phyloP scores from a whole-genome alignment of 2,329 filamentous ascomycete species.

The Penicillium frequentans region DNA sequence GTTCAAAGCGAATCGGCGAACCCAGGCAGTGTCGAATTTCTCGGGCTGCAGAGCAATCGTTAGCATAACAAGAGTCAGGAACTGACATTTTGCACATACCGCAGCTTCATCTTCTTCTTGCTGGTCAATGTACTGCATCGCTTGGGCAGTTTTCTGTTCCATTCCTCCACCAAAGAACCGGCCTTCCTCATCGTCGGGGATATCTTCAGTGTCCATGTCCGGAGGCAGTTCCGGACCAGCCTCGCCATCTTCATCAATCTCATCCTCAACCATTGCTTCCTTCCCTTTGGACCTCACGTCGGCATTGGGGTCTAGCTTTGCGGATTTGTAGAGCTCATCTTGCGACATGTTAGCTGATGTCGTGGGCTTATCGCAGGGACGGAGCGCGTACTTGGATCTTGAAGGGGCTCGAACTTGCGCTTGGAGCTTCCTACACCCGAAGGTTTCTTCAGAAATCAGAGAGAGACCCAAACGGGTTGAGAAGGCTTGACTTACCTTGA shows the following conservation, averaged over 20 bases:
- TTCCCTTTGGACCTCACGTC: slow-evolving; percentile 52
- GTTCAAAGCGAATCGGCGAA: slow-evolving; percentile 74
- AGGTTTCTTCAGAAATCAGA: slow-evolving; percentile 46
- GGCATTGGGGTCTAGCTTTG: slow-evolving; percentile 53
- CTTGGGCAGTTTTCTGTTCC: slow-evolving; percentile 73
- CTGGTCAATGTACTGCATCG: slow-evolving; percentile 83
- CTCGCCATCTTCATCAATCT: slow-evolving; percentile 48
- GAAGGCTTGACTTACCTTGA: slow-evolving; percentile 46
- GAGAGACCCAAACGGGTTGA: neutral
- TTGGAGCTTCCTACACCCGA: slow-evolving; percentile 49
- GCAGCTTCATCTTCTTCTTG: slow-evolving; percentile 56
- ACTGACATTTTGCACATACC: slow-evolving; percentile 25
- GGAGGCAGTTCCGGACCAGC: slow-evolving; percentile 57
- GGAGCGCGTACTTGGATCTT: slow-evolving; percentile 49
- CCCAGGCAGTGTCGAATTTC: slow-evolving; percentile 80
- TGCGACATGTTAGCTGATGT: slow-evolving; percentile 54
- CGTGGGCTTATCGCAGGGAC: slow-evolving; percentile 48
- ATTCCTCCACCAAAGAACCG: slow-evolving; percentile 95
- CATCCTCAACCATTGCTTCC: slow-evolving; percentile 49
- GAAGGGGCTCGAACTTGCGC: slow-evolving; percentile 58
- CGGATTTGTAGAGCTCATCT: slow-evolving; percentile 61
- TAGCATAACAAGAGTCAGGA: slow-evolving; percentile 13
- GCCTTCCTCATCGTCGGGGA: slow-evolving; percentile 80
- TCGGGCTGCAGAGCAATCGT: slow-evolving; percentile 52
- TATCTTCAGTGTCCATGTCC: slow-evolving; percentile 58